Conservation (phyloP, 331 rosid species). For the Rhamnella rubrinervis region DNA sequence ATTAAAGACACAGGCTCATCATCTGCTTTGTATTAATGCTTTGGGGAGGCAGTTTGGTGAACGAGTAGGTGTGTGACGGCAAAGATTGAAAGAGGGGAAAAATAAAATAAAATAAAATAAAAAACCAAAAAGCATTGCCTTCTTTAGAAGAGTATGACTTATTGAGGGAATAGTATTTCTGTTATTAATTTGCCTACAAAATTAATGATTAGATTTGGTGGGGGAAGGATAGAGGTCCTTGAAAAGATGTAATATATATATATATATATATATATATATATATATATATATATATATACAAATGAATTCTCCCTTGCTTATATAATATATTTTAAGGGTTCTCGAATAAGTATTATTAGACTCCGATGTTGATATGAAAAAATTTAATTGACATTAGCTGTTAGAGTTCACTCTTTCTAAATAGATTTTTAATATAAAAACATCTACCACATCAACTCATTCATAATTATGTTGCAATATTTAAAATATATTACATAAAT, state of each 20-base stretch:
- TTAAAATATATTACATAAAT: no score
- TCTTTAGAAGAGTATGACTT: constrained; percentile 30
- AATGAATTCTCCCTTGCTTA: no score
- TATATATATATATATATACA: not conserved
- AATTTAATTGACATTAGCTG: no score
- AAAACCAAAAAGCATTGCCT: constrained; percentile 20
- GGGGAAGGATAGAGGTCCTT: constrained; percentile 11
- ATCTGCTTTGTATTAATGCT: constrained; percentile 4
- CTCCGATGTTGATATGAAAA: no score
- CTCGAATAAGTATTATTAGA: no score
- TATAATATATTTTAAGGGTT: no score
- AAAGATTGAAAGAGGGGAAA: constrained; percentile 15
- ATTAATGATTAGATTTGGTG: constrained; percentile 33
- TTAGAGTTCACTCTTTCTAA: no score
- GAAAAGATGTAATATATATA: not conserved
- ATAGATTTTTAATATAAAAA: no score
- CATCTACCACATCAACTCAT: no score
- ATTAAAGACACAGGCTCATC: constrained; percentile 5
- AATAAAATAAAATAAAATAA: no score
- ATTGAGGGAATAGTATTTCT: constrained; percentile 8
- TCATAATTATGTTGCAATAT: no score
- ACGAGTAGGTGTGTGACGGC: constrained; percentile 57
- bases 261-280: not conserved
- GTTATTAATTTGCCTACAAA: constrained; percentile 15
- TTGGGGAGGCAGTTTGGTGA: constrained; percentile 32